Percentiles rank a stretch among this genome's conserved stretches.
Evolutionary conservation across 2,329 filamentous ascomycete genomes (phyloP).

Genomic region (Blumeriella jaapii): DNA sequence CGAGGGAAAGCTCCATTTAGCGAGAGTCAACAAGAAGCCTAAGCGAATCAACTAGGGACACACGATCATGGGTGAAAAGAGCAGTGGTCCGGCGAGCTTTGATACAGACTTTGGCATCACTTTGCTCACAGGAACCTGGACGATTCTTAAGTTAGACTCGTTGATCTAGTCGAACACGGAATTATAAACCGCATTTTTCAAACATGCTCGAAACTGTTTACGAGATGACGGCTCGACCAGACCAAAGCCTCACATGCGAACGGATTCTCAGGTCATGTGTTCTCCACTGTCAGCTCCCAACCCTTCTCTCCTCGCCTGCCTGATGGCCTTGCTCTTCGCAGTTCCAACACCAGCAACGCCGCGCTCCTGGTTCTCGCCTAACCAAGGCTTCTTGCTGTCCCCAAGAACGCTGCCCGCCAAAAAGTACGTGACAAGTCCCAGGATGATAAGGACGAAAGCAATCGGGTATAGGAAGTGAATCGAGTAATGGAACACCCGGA

Average conservation of each 20-base stretch:
- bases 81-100: too few species aligned
- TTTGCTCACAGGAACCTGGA: too few species aligned
- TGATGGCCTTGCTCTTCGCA: slow-evolving; percentile 64
- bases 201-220: too few species aligned
- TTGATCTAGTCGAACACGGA: too few species aligned
- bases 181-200: too few species aligned
- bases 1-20: background rate
- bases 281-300: slow-evolving; percentile 10
- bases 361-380: slow-evolving; percentile 73
- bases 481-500: slow-evolving; percentile 67
- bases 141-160: too few species aligned
- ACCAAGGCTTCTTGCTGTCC: slow-evolving; percentile 89
- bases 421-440: slow-evolving; percentile 82
- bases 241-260: too few species aligned
- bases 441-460: slow-evolving; percentile 84
- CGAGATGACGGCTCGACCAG: too few species aligned
- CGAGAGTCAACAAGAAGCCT: background rate
- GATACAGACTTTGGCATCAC: too few species aligned
- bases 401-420: slow-evolving; percentile 70
- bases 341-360: slow-evolving; percentile 76
- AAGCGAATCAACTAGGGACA: background rate
- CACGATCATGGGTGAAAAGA: too few species aligned
- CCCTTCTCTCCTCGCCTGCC: slow-evolving; percentile 34
- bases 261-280: slow-evolving; percentile 1
- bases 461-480: slow-evolving; percentile 92